These are phyloP conservation scores for Malus hybrid DNA, from an alignment of 331 rosid species.

Conservation along the genomic window DNA sequence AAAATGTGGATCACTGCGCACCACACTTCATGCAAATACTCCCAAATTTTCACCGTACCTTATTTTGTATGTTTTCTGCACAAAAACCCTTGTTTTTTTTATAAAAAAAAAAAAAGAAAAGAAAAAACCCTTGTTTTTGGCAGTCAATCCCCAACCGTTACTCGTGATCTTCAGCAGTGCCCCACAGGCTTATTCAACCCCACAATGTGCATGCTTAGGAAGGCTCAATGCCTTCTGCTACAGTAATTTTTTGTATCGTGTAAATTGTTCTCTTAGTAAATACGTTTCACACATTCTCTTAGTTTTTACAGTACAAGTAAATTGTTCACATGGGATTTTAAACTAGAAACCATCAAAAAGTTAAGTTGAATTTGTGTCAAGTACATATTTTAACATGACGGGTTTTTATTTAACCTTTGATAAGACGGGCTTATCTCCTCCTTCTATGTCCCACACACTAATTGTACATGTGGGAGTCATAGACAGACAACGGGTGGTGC, in stretches of 20 bases:
- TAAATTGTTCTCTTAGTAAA: accelerated
- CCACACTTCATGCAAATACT: background rate
- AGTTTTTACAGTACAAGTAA: background rate
- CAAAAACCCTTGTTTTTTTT: no score
- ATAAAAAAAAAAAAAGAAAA: no score
- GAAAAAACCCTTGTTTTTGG: background rate
- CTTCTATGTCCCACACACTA: background rate
- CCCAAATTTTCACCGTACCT: background rate
- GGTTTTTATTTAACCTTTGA: background rate
- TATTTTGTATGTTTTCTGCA: background rate
- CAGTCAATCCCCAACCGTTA: background rate
- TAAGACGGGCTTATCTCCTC: background rate
- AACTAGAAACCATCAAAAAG: background rate
- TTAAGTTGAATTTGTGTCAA: background rate
- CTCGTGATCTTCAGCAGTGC: no score
- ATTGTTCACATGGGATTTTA: background rate
- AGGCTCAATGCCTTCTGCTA: background rate
- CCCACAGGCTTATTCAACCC: no score
- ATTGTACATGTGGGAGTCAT: no score
- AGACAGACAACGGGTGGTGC: no score
- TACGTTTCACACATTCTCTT: no score
- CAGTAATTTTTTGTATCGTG: no score
- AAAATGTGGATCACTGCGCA: background rate
- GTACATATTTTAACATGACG: background rate
- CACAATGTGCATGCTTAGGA: background rate